Base-by-base conservation (phyloP, 2,329 filamentous ascomycete species). In the Stachybotrys chlorohalonatus region DNA sequence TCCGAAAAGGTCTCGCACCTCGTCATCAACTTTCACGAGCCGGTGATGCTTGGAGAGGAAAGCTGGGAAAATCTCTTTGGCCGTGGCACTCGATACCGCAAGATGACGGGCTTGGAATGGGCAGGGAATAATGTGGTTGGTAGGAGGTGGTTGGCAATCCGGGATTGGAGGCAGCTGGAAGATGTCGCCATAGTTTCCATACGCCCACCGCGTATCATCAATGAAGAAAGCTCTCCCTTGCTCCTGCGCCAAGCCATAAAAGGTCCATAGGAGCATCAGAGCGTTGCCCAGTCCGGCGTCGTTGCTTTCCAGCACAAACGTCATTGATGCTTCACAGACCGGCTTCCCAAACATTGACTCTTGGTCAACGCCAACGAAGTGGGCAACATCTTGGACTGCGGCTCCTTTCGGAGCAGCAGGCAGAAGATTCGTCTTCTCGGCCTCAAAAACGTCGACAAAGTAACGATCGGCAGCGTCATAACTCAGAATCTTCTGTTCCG, bases 131-230 rank as follows among this genome's bases (percentile, higher is more conserved):
- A 90, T 88, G 61, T 91, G 83, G 54, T 88, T 82, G 31, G 80
- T 75, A n/a, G 87, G 85, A 11, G 90, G 89, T 16, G 86, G 83
- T 7, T 80, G 77, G 67, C 90, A 95, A 30, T 74, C 69, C 1
- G 86, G 84, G 2, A 76, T 61, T 0, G 88, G 85, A 1, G 86
- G 86, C 3, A 82, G 72, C 49, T 81, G 73, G 69, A 95, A 95
- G 62, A 89, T 90, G 52, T 82, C 78, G 1, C 78, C 79, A 64
- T 89, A 95, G 52, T 79, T 77, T 9, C 90, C 90, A 62, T 94
- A 94, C 1, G 87, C 85, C 86, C 91, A 95, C 60, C 86, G 79
- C 7, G 86, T 83, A 69, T 95, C 90, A 62, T 95, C 89, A 58
- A 95, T 76, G 72, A 95, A 95, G 70, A 95, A 95, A 1, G 83